phyloP scores from a whole-genome alignment of 495 filamentous ascomycete species.

The Penicillium herquei region DNA sequence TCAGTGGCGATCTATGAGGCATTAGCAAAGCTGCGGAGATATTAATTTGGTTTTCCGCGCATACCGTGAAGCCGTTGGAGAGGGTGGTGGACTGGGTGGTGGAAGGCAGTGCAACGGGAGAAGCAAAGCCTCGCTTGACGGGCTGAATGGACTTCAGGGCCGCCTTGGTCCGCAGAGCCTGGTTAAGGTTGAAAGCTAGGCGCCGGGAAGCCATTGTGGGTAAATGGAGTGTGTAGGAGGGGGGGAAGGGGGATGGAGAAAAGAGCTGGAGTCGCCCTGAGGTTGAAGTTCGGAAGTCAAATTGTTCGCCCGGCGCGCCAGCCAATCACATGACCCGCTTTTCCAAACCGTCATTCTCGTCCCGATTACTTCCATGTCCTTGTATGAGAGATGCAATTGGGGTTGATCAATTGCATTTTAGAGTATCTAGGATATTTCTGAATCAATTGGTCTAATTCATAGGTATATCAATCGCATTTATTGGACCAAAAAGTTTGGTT shows the following conservation, averaged over 20 bases:
- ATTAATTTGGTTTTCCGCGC: conserved; percentile 32
- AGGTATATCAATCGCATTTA: not conserved
- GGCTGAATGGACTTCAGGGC: conserved; percentile 70
- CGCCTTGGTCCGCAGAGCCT: conserved; percentile 79
- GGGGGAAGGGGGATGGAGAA: conserved; percentile 31
- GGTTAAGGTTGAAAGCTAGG: conserved; percentile 83
- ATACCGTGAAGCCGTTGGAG: conserved; percentile 94
- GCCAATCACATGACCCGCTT: conserved; percentile 53
- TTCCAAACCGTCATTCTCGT: conserved; percentile 42
- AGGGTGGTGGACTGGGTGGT: conserved; percentile 94
- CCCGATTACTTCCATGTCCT: conserved; percentile 37
- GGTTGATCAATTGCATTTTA: not conserved
- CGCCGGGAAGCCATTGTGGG: conserved; percentile 87
- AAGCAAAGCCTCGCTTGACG: conserved; percentile 79
- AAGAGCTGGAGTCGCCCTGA: conserved; percentile 45
- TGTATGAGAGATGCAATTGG: not conserved
- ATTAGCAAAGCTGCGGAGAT: conserved; percentile 38
- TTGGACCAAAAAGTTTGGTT: not conserved
- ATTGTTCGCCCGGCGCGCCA: conserved; percentile 46
- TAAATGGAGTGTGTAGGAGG: conserved; percentile 26
- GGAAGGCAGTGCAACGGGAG: conserved; percentile 68
- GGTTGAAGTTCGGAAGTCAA: conserved; percentile 54
- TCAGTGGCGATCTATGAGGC: conserved; percentile 84
- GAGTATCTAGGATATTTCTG: not conserved
- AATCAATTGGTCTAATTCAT: too few relatives aligned